A percentile compares a stretch with the other conserved stretches of the same genome.
phyloP scores from a whole-genome alignment of 768 basidiomycete species.

The Trametes meyenii region DNA sequence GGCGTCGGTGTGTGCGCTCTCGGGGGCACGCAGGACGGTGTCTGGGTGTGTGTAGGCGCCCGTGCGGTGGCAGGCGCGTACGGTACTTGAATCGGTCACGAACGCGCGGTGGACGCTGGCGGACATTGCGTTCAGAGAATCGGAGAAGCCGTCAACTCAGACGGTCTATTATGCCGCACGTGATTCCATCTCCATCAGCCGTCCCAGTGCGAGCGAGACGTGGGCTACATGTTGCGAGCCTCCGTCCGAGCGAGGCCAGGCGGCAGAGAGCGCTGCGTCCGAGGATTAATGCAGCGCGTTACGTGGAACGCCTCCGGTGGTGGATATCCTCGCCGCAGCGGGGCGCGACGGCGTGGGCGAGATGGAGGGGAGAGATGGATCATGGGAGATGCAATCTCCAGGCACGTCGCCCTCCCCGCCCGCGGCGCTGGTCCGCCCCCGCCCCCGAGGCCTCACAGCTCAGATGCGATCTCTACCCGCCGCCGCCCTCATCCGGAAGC shows the following conservation, averaged over 20 bases:
- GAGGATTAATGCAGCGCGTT: too few species aligned
- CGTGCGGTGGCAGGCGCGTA: not conserved
- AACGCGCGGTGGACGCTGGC: slow-evolving; percentile 2
- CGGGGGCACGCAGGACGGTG: too few species aligned
- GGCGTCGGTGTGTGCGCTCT: too few species aligned
- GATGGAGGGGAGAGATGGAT: not conserved
- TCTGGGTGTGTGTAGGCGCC: not conserved
- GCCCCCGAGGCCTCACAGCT: not conserved
- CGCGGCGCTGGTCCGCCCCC: not conserved
- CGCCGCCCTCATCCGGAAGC: not conserved
- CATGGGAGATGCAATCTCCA: slow-evolving; percentile 13
- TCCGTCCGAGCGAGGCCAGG: too few species aligned
- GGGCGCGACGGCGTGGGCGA: not conserved
- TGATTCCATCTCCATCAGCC: too few species aligned
- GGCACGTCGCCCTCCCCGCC: not conserved
- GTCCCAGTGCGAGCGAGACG: too few species aligned
- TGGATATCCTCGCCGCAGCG: too few species aligned
- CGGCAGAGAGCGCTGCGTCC: too few species aligned
- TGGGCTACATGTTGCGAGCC: too few species aligned
- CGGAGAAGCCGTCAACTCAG: slow-evolving; percentile 24
- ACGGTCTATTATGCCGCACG: not conserved
- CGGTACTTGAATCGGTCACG: not conserved
- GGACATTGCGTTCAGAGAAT: slow-evolving; percentile 13
- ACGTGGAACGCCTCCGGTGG: too few species aligned
- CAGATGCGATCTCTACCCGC: not conserved